Evolutionary conservation across 495 filamentous ascomycete species (phyloP).

Genomic region (Chaetomium cochliodes): DNA sequence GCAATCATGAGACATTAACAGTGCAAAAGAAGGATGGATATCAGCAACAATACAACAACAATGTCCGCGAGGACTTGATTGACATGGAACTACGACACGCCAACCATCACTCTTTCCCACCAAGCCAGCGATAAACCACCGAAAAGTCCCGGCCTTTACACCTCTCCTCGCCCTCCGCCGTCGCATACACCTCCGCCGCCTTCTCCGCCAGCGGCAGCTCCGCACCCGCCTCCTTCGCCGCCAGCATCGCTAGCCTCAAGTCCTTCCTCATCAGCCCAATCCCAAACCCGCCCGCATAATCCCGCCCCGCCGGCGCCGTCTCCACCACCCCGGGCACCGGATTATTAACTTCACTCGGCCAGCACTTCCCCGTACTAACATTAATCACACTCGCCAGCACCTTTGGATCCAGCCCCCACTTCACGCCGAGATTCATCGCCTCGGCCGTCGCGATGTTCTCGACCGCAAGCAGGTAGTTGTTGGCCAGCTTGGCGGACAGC

Average conservation of each 20-base stretch:
- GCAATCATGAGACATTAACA: not conserved
- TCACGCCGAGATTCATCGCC: constrained; percentile 87
- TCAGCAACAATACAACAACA: not conserved
- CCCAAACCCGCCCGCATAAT: constrained; percentile 81
- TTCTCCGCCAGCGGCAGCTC: constrained; percentile 62
- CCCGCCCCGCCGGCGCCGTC: constrained; percentile 66
- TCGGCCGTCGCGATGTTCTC: constrained; percentile 92
- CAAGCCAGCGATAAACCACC: constrained; percentile 76
- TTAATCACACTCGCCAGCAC: constrained; percentile 79
- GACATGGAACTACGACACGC: not conserved
- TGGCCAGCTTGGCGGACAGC: constrained; percentile 82
- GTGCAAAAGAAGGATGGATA: not conserved
- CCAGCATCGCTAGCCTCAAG: constrained; percentile 67
- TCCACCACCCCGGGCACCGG: constrained; percentile 83
- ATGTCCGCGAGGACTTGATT: not conserved
- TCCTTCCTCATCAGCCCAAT: constrained; percentile 85
- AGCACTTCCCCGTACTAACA: constrained; percentile 80
- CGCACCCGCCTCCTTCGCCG: constrained; percentile 66
- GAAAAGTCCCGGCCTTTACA: constrained; percentile 79
- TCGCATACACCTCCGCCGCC: constrained; percentile 67
- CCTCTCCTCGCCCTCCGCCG: constrained; percentile 54
- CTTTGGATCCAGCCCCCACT: constrained; percentile 79
- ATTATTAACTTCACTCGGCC: constrained; percentile 91
- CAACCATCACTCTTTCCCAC: constrained; percentile 46
- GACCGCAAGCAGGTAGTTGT: constrained; percentile 89